Evolutionary conservation across 2,329 filamentous ascomycete genomes (phyloP), one percentile per base, ranked within the genome.

Genomic region (Trematosphaeria pertusa): DNA sequence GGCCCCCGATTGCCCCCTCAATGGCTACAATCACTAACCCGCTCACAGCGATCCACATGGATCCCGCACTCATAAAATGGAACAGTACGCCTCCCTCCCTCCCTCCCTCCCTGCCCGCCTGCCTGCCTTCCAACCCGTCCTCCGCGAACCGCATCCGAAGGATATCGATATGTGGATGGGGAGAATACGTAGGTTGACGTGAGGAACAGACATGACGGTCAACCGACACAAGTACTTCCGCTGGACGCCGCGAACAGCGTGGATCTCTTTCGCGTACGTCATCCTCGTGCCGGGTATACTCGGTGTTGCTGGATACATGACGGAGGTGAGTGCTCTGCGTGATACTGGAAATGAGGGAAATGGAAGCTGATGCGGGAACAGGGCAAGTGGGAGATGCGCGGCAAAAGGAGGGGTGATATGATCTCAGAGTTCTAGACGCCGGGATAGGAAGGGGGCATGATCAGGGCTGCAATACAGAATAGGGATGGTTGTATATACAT

Each of bases 141-240:
- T n/a, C n/a, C n/a, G n/a, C n/a, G n/a, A n/a, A n/a, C n/a, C n/a
- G n/a, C n/a, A n/a, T n/a, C n/a, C n/a, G n/a, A n/a, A n/a, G n/a
- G n/a, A n/a, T n/a, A n/a, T n/a, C n/a, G n/a, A n/a, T n/a, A n/a
- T n/a, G n/a, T n/a, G n/a, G n/a, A n/a, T n/a, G n/a, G n/a, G n/a
- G n/a, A n/a, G n/a, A n/a, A 20, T 30, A 15, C 10, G 7, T 9
- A 37, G 28, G 49, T 55, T 65, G 45, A 58, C 48, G 15, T 15
- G 9, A 12, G 10, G 18, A n/a, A n/a, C 65, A 96, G 92, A 88
- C 72, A 89, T 97, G 85, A 84, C 82, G 67, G 79, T 83, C 67
- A 91, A 89, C 79, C 88, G 94, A 59, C 87, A 92, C 83, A 91
- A 91, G 77, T 96, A 90, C 83, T 99, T 97, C 83, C 84, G 91